phyloP scores from a whole-genome alignment of 768 basidiomycete genomes.

The Tylopilus plumbeoviolaceoides region DNA sequence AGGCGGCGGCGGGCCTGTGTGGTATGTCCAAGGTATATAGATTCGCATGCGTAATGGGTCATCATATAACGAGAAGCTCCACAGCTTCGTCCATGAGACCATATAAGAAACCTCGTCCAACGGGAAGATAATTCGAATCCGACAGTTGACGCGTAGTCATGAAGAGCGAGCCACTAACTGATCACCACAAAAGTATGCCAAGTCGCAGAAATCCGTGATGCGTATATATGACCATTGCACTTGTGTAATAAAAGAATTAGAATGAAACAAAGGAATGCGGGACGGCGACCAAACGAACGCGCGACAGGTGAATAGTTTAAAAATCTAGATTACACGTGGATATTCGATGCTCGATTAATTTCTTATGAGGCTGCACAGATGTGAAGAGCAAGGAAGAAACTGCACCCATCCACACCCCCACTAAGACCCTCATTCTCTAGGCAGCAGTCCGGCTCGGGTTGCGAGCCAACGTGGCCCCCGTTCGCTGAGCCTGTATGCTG shows the following conservation, averaged over 20 bases:
- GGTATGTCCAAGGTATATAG: background rate
- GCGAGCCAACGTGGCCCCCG: conserved; percentile 74
- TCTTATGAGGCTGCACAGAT: conserved; percentile 11
- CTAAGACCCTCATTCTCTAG: conserved; percentile 25
- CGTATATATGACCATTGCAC: conserved; percentile 16
- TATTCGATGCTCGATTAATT: conserved; percentile 28
- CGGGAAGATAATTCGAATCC: conserved; percentile 6
- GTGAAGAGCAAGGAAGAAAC: conserved; percentile 20
- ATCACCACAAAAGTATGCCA: conserved; percentile 6
- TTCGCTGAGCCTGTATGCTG: conserved; percentile 76
- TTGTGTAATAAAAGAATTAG: conserved; percentile 7
- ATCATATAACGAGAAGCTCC: background rate
- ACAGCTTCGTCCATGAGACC: too few relatives aligned
- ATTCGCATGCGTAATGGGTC: background rate
- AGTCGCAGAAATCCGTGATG: conserved; percentile 14
- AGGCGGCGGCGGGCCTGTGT: too few relatives aligned
- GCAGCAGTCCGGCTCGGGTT: conserved; percentile 63
- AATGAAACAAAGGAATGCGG: conserved; percentile 15
- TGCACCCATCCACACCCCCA: conserved; percentile 19
- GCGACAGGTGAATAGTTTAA: conserved; percentile 19
- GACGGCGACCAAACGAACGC: conserved; percentile 13
- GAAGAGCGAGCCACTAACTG: background rate
- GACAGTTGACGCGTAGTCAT: conserved; percentile 1
- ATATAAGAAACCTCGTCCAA: too few relatives aligned
- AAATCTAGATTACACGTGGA: conserved; percentile 34